Percentiles rank a stretch among this genome's conserved stretches.
phyloP scores from a whole-genome alignment of 1,284 basidiomycete species.

The Mycena sp. region DNA sequence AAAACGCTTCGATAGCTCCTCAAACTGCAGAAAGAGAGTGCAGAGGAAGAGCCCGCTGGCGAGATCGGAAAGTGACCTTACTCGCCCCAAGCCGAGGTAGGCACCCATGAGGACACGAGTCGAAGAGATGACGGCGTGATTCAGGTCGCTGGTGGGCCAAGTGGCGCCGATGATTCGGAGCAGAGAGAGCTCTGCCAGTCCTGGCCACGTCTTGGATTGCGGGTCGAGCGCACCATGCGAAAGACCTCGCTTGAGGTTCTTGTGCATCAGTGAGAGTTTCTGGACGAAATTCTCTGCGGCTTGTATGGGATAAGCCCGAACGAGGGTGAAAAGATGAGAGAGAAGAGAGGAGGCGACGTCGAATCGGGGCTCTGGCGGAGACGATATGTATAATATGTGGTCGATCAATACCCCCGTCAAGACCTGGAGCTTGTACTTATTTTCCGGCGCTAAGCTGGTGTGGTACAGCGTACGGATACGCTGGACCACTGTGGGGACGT shows the following conservation, averaged over 20 bases:
- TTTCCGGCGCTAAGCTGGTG: slow-evolving; percentile 89
- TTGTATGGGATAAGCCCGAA: slow-evolving; percentile 84
- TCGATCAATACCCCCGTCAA: slow-evolving; percentile 91
- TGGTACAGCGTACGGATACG: slow-evolving; percentile 94
- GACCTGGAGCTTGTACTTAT: slow-evolving; percentile 93
- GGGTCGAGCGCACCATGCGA: slow-evolving; percentile 73
- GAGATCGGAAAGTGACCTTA: slow-evolving; percentile 81
- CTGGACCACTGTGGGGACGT: slow-evolving; percentile 87
- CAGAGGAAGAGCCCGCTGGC: slow-evolving; percentile 91
- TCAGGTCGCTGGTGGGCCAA: slow-evolving; percentile 96
- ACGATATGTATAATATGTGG: slow-evolving; percentile 84
- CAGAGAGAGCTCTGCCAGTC: slow-evolving; percentile 83
- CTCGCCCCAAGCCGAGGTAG: slow-evolving; percentile 87
- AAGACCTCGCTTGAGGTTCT: slow-evolving; percentile 90
- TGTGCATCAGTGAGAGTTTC: slow-evolving; percentile 93
- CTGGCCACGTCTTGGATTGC: slow-evolving; percentile 89
- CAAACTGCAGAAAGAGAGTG: slow-evolving; percentile 86
- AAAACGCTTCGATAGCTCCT: slow-evolving; percentile 85
- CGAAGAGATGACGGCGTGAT: slow-evolving; percentile 90
- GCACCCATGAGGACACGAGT: slow-evolving; percentile 90
- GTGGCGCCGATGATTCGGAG: slow-evolving; percentile 83
- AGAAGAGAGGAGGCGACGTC: slow-evolving; percentile 73
- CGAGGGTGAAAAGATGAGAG: slow-evolving; percentile 86
- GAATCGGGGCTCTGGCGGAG: slow-evolving; percentile 69
- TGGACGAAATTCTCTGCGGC: slow-evolving; percentile 83